phyloP scores from a whole-genome alignment of 768 basidiomycete genomes.

The Clitopilus hobsonii region DNA sequence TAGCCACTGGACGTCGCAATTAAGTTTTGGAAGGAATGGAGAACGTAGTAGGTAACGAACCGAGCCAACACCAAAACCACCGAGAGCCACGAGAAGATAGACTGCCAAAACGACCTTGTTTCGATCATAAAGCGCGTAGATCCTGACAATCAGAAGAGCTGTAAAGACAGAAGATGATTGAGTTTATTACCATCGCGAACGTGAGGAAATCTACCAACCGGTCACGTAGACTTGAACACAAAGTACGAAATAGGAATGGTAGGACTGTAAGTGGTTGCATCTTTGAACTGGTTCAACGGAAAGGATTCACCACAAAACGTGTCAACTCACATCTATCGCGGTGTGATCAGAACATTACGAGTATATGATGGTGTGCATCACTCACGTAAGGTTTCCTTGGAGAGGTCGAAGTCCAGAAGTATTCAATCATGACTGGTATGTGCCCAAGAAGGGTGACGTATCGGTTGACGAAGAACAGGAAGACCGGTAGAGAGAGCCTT shows the following conservation, averaged over 20 bases:
- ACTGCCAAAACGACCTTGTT: constrained; percentile 23
- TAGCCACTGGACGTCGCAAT: constrained; percentile 19
- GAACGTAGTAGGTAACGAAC: constrained; percentile 14
- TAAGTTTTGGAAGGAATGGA: too few relatives aligned
- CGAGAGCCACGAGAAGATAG: constrained; percentile 17
- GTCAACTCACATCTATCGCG: not conserved
- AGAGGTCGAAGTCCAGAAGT: constrained; percentile 16
- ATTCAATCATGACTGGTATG: constrained; percentile 20
- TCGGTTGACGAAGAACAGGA: constrained; percentile 30
- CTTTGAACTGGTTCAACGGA: not conserved
- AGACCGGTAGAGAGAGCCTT: constrained; percentile 15
- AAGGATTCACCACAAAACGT: not conserved
- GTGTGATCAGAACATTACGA: not conserved
- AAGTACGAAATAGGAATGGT: not conserved
- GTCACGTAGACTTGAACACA: not conserved
- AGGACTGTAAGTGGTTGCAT: not conserved
- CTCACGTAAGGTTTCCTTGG: constrained; percentile 10
- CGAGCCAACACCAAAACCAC: constrained; percentile 21
- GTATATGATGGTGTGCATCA: not conserved
- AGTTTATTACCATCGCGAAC: not conserved
- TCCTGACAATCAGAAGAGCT: constrained; percentile 37
- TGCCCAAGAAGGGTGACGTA: constrained; percentile 27
- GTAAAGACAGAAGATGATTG: not conserved
- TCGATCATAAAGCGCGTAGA: constrained; percentile 36
- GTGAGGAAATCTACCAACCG: not conserved